Evolutionary conservation across 2,329 filamentous ascomycete species (phyloP).

Genomic region (Fusarium chlamydosporum): DNA sequence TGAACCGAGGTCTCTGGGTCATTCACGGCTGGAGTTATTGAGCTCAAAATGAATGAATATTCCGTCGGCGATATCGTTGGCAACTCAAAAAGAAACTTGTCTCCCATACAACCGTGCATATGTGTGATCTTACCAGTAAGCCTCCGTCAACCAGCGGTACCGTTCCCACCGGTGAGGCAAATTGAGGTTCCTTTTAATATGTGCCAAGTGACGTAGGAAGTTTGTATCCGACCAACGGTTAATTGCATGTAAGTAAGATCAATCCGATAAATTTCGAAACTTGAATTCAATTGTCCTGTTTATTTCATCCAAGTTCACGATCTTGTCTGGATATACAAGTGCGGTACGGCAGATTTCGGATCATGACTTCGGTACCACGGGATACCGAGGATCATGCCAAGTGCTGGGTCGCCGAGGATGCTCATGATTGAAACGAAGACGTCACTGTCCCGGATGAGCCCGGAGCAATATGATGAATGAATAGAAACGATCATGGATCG

Average conservation of each 20-base stretch:
- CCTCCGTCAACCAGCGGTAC: background rate
- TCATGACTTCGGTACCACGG: conserved; percentile 40
- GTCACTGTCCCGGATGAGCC: conserved; percentile 37
- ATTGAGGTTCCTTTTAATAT: background rate
- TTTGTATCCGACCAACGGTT: background rate
- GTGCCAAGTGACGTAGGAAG: conserved; percentile 1
- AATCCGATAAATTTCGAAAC: background rate
- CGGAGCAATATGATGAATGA: conserved; percentile 30
- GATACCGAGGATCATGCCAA: conserved; percentile 47
- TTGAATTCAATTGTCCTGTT: background rate
- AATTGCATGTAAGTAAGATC: background rate
- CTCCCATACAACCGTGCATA: conserved; percentile 1
- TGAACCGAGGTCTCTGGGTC: conserved; percentile 49
- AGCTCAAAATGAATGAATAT: conserved; percentile 53
- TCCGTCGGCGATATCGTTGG: conserved; percentile 40
- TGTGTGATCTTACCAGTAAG: conserved; percentile 10
- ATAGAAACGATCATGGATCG: conserved; percentile 31
- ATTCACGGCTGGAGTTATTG: conserved; percentile 51
- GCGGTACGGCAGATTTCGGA: conserved; percentile 34
- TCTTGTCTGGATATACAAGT: conserved; percentile 34
- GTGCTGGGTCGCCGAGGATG: conserved; percentile 41
- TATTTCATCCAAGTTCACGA: background rate
- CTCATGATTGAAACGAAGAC: conserved; percentile 32
- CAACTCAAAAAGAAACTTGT: conserved; percentile 42
- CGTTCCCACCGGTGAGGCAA: background rate